Base-by-base conservation (phyloP, 495 filamentous ascomycete genomes). In the Xylaria bambusicola region DNA sequence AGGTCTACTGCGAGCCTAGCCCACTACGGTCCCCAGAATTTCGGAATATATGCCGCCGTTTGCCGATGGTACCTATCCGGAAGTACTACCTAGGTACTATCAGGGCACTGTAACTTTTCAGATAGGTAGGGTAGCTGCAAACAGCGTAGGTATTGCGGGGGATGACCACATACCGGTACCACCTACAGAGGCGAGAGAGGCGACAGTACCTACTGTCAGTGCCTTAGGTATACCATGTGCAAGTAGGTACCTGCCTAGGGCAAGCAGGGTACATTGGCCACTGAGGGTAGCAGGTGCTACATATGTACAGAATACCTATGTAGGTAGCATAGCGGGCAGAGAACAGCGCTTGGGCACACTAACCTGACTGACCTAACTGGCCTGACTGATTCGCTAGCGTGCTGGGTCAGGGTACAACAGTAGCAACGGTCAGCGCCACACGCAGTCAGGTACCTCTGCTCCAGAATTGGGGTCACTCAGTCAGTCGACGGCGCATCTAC, bases 1-100 rank as follows among this genome's bases (percentile, higher is more conserved):
- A 53, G 24, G 15, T 3, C 29, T 10, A 5, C 10, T 6, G 13
- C 5, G 36, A 38, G 13, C 38, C 17, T 7, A 29, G 13, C 17
- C 20, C 13, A 21, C 17, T 2, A 33, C 20, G 31, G 36, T 57
- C 35, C 50, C 47, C 29, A 60, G 35, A 56, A 62, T 61, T 63
- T 63, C 41, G 33, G 46, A 51, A 57, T 49, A 31, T 52, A 24
- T 60, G 42, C 61, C 54, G 63, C 66, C 66, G 66, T 56, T 13
- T 35, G 52, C 55, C 36, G 57, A 52, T 29, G 36, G 36, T 38
- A 38, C 36, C 36, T 38, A 38, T 13, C 36, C 36, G 13, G 5
- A 38, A 13, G 36, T 15, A 8, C 7, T 38, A 38, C 6, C 7
- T 38, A 38, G 36, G 36, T 38, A 38, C 6, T 38, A 15, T 33